These are phyloP conservation scores for Sporothrix pallida DNA, from an alignment of 2,329 filamentous ascomycete genomes.

Conservation along the genomic window DNA sequence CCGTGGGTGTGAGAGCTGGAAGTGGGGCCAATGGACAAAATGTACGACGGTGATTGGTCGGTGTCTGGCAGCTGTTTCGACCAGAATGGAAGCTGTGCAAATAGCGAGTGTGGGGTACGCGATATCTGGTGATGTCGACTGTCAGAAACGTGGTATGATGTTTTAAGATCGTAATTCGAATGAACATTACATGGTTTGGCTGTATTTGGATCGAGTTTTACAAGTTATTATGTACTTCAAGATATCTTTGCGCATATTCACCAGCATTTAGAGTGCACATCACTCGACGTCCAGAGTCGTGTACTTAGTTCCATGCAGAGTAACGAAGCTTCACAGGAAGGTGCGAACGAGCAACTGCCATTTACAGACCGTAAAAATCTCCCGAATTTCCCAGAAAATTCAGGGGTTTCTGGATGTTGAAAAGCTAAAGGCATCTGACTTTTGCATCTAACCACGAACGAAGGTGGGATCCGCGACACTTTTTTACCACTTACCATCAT, in stretches of 20 bases:
- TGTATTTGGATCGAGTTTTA: no score
- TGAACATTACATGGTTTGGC: no score
- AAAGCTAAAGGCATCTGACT: neutral
- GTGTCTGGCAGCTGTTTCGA: neutral
- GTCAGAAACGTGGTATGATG: neutral
- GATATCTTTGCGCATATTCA: no score
- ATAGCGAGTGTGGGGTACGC: neutral
- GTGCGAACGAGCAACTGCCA: neutral
- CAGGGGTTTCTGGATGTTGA: neutral
- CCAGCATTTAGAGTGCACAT: no score
- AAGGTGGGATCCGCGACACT: no score
- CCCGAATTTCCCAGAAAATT: neutral
- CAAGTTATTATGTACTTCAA: no score
- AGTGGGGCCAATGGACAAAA: neutral
- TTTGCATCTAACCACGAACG: no score
- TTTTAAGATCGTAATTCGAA: neutral
- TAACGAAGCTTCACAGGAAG: neutral
- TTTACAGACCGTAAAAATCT: neutral
- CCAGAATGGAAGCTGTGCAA: neutral
- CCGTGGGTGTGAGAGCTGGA: neutral
- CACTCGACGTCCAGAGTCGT: neutral
- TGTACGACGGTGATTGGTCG: neutral
- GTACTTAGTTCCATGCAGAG: neutral
- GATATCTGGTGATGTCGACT: neutral
- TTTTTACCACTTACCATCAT: no score